Evolutionary conservation across 2,329 filamentous ascomycete species (phyloP), one percentile per base, ranked within the genome.

Genomic region (Cladophialophora chaetospira): DNA sequence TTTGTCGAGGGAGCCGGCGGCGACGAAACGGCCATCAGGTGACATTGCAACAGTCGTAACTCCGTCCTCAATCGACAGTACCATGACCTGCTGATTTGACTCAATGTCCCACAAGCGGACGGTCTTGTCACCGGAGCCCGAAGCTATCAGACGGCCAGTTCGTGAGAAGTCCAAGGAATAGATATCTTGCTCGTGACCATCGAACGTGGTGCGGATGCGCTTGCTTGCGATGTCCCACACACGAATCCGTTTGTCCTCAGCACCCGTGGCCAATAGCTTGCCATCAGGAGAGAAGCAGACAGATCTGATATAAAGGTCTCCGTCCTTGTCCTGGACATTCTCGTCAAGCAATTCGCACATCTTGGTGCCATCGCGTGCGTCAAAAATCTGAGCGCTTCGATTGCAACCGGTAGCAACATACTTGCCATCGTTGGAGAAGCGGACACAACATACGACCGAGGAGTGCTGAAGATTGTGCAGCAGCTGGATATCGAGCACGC

Each of bases 221-320:
- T 91, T 84, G 55, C 79, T 82, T 53, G 83, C 81, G 66, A 99
- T 97, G 71, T 99, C 94, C 94, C 94, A 99, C 49, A 99, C 91
- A 68, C 94, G 82, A 71, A 99, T 97, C 68, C 96, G 83, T 78
- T 97, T 97, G 75, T 99, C 94, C 73, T 99, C 94, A 1, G 94
- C 94, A 71, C 94, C 94, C 13, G 94, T 99, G 3, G 94, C 94
- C 29, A 99, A 83, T 67, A 91, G 96, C 69, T 88, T 88, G 60
- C 94, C 93, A 72, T 97, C 92, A 10, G 94, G 94, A 71, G 93
- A 97, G 81, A 99, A 99, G 80, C 94, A 99, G 53, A 99, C 94
- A 68, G 93, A 97, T 67, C 94, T 82, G 67, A 99, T 99, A 74
- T 97, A 99, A 28, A 99, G 80, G 74, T 99, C 94, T 25, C 93